Conservation (phyloP, 192 early-diverging fungal genomes). For the Coemansia sp. region DNA sequence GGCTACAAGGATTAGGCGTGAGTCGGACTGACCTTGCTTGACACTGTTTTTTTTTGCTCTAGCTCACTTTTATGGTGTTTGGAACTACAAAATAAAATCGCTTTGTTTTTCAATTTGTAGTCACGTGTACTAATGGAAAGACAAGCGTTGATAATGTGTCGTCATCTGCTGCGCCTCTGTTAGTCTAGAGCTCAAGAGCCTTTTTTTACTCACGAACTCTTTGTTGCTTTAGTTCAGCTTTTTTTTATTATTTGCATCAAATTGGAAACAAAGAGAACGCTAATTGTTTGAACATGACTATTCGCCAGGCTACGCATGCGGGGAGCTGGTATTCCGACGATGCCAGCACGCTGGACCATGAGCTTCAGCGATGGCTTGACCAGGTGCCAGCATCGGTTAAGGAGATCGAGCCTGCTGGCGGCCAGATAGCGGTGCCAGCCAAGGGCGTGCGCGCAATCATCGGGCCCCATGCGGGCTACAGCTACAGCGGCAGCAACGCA, state of each 20-base stretch:
- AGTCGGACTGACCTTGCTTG: background rate
- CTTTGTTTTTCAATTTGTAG: too few species aligned
- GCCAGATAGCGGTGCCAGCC: conserved; percentile 17
- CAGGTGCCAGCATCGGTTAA: conserved; percentile 19
- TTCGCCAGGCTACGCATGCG: conserved; percentile 61
- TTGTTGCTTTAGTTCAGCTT: background rate
- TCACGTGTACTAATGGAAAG: too few species aligned
- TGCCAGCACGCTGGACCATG: conserved; percentile 30
- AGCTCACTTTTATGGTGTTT: too few species aligned
- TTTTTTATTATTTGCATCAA: background rate
- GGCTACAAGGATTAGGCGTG: conserved; percentile 46
- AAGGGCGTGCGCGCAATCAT: conserved; percentile 41
- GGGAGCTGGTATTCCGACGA: conserved; percentile 71
- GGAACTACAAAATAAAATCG: too few species aligned
- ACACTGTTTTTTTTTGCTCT: background rate
- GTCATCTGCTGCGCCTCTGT: background rate
- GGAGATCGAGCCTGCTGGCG: conserved; percentile 25
- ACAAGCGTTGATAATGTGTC: background rate
- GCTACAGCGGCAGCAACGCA: conserved; percentile 87
- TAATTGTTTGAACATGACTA: conserved; percentile 11
- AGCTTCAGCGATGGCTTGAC: conserved; percentile 44
- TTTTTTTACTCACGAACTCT: background rate
- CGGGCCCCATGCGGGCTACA: conserved; percentile 82
- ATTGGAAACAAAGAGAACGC: background rate
- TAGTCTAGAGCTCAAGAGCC: background rate